Evolutionary conservation across 257 asterid species (phyloP).

Genomic region (Eustoma russellianum): DNA sequence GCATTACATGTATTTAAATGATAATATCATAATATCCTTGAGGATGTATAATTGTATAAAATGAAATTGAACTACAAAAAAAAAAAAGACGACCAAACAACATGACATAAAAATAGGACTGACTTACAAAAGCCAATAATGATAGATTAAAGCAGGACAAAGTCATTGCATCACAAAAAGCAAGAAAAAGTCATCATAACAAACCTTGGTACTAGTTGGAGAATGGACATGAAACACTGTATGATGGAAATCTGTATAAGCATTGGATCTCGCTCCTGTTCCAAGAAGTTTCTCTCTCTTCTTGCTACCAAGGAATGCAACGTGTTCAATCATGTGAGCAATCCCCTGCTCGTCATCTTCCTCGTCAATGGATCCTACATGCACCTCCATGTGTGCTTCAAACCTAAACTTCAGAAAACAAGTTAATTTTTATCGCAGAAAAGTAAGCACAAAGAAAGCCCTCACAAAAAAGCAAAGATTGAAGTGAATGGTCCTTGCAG

Average conservation of each 20-base stretch:
- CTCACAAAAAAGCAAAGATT: neutral
- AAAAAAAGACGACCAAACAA: too few relatives aligned
- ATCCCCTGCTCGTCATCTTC: constrained; percentile 99
- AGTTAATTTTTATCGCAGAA: neutral
- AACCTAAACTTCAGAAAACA: constrained; percentile 40
- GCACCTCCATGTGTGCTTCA: constrained; percentile 99
- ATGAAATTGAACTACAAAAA: too few relatives aligned
- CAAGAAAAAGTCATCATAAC: constrained; percentile 13
- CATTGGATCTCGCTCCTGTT: constrained; percentile 98
- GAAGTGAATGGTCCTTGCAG: neutral
- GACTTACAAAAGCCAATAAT: too few relatives aligned
- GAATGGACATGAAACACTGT: constrained; percentile 98
- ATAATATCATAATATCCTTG: too few relatives aligned
- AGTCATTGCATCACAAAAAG: too few relatives aligned
- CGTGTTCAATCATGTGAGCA: constrained; percentile 99
- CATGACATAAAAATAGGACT: too few relatives aligned
- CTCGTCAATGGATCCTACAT: constrained; percentile 95
- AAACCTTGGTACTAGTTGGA: constrained; percentile 82
- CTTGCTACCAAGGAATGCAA: constrained; percentile 99
- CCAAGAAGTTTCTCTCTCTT: constrained; percentile 99
- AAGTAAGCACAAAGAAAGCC: neutral
- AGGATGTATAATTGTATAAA: too few relatives aligned
- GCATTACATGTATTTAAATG: too few relatives aligned
- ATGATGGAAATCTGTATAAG: constrained; percentile 97
- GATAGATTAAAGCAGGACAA: too few relatives aligned